Conservation (phyloP, 2,329 filamentous ascomycete species). For the Didymella lethalis region DNA sequence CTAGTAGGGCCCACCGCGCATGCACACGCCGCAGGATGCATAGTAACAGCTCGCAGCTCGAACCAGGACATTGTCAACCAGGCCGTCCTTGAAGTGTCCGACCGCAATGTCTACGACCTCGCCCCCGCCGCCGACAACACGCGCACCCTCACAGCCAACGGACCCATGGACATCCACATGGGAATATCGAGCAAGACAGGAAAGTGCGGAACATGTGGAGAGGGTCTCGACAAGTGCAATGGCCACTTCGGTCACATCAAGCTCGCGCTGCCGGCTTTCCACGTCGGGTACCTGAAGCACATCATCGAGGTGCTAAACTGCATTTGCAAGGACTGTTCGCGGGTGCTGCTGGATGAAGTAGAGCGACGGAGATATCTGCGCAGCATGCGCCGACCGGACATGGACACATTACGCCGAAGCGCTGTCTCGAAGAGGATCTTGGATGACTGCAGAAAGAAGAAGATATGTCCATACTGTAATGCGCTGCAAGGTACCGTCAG, state of each 20-base stretch:
- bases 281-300: slow-evolving; percentile 94
- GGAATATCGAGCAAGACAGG: slow-evolving; percentile 87
- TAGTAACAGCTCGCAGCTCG: slow-evolving; percentile 64
- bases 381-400: slow-evolving; percentile 78
- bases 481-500: slow-evolving; percentile 89
- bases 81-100: slow-evolving; percentile 92
- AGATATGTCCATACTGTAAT: slow-evolving; percentile 80
- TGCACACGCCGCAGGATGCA: slow-evolving; percentile 1
- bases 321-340: slow-evolving; percentile 92
- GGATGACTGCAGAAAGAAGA: slow-evolving; percentile 86
- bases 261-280: slow-evolving; percentile 89
- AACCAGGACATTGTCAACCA: slow-evolving; percentile 96
- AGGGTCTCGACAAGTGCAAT: slow-evolving; percentile 82
- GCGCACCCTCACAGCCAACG: slow-evolving; percentile 78
- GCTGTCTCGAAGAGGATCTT: slow-evolving; percentile 88
- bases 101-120: slow-evolving; percentile 91
- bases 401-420: slow-evolving; percentile 87
- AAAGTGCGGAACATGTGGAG: slow-evolving; percentile 82
- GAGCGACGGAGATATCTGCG: slow-evolving; percentile 81
- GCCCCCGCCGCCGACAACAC: slow-evolving; percentile 65
- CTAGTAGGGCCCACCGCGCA: slow-evolving; percentile 61
- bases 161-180: slow-evolving; percentile 86
- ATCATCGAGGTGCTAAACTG: slow-evolving; percentile 91
- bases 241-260: slow-evolving; percentile 96
- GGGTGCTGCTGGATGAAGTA: slow-evolving; percentile 80